Evolutionary conservation across 1,139 yeast species (phyloP).

Genomic region (Pichia terricola): DNA sequence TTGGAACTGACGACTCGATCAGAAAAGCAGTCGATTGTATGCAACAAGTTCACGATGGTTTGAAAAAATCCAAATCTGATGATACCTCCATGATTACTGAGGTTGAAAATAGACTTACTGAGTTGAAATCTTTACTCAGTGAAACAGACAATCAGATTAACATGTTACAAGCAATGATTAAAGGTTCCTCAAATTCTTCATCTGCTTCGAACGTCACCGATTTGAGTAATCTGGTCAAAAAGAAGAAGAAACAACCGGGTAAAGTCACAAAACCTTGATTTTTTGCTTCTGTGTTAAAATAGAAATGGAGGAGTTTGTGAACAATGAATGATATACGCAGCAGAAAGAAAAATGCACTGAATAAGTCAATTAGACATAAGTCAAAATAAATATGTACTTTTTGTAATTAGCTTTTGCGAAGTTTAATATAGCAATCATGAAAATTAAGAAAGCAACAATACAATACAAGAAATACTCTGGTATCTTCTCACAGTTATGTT

Average conservation of each 20-base stretch:
- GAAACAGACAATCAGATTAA: neutral
- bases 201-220: neutral
- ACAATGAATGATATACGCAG: no score
- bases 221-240: neutral
- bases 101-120: neutral
- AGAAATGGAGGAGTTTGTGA: no score
- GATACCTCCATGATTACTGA: neutral
- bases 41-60: constrained; percentile 25
- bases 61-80: neutral
- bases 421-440: neutral
- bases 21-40: constrained; percentile 50
- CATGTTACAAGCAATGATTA: neutral
- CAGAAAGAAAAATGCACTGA: no score
- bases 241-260: neutral
- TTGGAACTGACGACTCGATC: constrained; percentile 46
- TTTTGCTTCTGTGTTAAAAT: no score
- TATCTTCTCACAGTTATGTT: no score
- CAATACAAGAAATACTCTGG: no score
- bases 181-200: neutral
- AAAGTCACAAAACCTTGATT: neutral
- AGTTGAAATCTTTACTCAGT: neutral
- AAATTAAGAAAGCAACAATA: no score
- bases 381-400: no score
- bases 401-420: neutral
- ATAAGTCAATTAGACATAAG: no score